Conservation (phyloP, 108 stramenopile genomes). For the Discostella stelligeroides region DNA sequence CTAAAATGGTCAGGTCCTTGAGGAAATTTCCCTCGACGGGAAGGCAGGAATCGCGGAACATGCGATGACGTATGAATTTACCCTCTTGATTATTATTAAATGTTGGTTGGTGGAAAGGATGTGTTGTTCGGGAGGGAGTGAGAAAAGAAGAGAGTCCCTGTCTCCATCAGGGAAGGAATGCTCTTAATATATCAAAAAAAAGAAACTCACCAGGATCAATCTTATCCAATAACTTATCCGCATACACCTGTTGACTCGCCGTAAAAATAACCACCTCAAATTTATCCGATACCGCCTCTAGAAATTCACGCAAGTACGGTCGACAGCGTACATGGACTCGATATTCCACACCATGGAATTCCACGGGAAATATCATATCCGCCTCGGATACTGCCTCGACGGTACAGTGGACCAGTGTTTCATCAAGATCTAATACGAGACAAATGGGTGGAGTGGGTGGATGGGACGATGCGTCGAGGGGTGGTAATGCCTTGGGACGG, state of each 20-base stretch:
- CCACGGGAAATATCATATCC: conserved; percentile 91
- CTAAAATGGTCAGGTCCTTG: conserved; percentile 90
- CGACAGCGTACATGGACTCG: conserved; percentile 89
- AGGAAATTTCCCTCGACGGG: conserved; percentile 87
- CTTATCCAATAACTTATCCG: conserved; percentile 89
- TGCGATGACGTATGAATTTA: conserved; percentile 84
- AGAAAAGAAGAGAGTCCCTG: too few species aligned
- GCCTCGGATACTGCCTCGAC: conserved; percentile 90
- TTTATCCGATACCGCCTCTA: conserved; percentile 70
- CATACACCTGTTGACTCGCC: conserved; percentile 95
- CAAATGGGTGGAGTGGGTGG: conserved; percentile 48
- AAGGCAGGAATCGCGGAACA: conserved; percentile 95
- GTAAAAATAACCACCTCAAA: conserved; percentile 97
- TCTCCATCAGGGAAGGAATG: too few species aligned
- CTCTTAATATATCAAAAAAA: too few species aligned
- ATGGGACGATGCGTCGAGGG: conserved; percentile 46
- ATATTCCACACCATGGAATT: conserved; percentile 86
- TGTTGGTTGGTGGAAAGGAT: not conserved
- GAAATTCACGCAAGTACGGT: conserved; percentile 83
- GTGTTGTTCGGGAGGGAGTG: not conserved
- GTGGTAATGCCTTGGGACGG: conserved; percentile 61
- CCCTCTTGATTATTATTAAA: conserved; percentile 59
- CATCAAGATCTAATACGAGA: conserved; percentile 96
- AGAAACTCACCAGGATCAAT: conserved; percentile 88
- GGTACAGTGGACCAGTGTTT: conserved; percentile 97